phyloP scores from a whole-genome alignment of 192 early-diverging fungal genomes.

The Phycomyces blakesleeanus region DNA sequence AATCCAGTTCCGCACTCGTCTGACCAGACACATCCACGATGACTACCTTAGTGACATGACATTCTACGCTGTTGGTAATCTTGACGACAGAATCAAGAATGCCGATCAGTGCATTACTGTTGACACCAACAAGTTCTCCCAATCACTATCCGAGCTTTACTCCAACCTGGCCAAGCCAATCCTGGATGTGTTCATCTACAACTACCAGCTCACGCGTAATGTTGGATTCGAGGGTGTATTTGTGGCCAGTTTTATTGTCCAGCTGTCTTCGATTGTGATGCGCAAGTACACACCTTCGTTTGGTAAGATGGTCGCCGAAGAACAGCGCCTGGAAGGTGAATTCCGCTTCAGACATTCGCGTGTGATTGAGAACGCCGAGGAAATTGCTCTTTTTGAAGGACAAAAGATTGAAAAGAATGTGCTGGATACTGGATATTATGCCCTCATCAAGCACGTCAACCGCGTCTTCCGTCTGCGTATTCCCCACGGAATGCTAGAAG shows the following conservation, averaged over 20 bases:
- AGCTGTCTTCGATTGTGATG: constrained; percentile 72
- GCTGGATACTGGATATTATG: constrained; percentile 72
- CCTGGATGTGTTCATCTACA: constrained; percentile 91
- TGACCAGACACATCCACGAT: constrained; percentile 85
- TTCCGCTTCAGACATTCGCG: constrained; percentile 93
- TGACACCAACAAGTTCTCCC: constrained; percentile 89
- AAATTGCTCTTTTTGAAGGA: constrained; percentile 89
- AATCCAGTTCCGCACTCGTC: constrained; percentile 76
- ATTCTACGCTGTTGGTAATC: constrained; percentile 89
- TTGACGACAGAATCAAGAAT: constrained; percentile 90
- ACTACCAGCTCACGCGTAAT: constrained; percentile 77
- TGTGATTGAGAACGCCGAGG: constrained; percentile 93
- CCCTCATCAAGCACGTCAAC: constrained; percentile 84
- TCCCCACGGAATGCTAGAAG: constrained; percentile 93
- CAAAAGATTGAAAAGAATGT: constrained; percentile 80
- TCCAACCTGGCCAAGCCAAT: constrained; percentile 94
- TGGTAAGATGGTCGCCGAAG: constrained; percentile 91
- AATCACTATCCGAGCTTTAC: constrained; percentile 83
- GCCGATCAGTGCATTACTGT: constrained; percentile 87
- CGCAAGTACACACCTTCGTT: constrained; percentile 90
- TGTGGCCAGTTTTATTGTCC: constrained; percentile 73
- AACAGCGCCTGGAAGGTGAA: constrained; percentile 90
- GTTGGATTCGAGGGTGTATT: constrained; percentile 86
- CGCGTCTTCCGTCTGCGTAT: constrained; percentile 81
- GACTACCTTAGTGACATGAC: constrained; percentile 88